These are phyloP conservation scores for Pichia sp. DNA, from an alignment of 1,139 yeast species.

Conservation along the genomic window DNA sequence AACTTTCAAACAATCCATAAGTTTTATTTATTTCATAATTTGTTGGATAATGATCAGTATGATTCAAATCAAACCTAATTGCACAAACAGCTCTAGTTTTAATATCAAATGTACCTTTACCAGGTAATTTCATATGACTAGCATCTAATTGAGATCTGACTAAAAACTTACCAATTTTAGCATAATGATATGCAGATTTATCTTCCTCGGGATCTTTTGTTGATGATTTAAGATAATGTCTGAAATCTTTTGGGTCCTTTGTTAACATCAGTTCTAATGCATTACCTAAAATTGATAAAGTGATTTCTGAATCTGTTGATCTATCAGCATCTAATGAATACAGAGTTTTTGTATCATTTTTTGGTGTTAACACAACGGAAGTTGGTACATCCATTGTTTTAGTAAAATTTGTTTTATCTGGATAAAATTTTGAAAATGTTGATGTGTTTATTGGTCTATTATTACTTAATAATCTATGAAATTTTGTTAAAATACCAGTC, in stretches of 20 bases:
- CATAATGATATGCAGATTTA: slow-evolving; percentile 57
- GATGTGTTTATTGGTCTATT: slow-evolving; percentile 44
- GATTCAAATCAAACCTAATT: slow-evolving; percentile 68
- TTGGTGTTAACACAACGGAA: slow-evolving; percentile 36
- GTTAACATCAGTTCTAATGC: slow-evolving; percentile 71
- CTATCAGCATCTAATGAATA: slow-evolving; percentile 71
- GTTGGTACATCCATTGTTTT: slow-evolving; percentile 35
- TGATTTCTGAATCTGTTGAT: slow-evolving; percentile 59
- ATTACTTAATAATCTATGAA: slow-evolving; percentile 65
- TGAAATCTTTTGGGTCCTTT: slow-evolving; percentile 35
- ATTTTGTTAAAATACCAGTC: slow-evolving; percentile 68
- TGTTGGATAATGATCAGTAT: slow-evolving; percentile 48
- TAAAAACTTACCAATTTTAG: slow-evolving; percentile 59
- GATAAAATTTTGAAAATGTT: slow-evolving; percentile 40
- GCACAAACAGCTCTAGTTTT: slow-evolving; percentile 90
- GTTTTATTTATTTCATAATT: slow-evolving; percentile 60
- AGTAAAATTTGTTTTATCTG: slow-evolving; percentile 30
- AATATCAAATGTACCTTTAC: slow-evolving; percentile 86
- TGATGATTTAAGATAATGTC: slow-evolving; percentile 17
- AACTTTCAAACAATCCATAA: slow-evolving; percentile 66
- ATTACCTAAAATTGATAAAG: slow-evolving; percentile 74
- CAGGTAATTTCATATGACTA: slow-evolving; percentile 68
- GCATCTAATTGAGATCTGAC: slow-evolving; percentile 93
- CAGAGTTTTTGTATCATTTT: slow-evolving; percentile 33
- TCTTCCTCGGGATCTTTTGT: slow-evolving; percentile 12